These are phyloP conservation scores for Myxozyma sirexii DNA, from an alignment of 805 yeast species.

Conservation along the genomic window DNA sequence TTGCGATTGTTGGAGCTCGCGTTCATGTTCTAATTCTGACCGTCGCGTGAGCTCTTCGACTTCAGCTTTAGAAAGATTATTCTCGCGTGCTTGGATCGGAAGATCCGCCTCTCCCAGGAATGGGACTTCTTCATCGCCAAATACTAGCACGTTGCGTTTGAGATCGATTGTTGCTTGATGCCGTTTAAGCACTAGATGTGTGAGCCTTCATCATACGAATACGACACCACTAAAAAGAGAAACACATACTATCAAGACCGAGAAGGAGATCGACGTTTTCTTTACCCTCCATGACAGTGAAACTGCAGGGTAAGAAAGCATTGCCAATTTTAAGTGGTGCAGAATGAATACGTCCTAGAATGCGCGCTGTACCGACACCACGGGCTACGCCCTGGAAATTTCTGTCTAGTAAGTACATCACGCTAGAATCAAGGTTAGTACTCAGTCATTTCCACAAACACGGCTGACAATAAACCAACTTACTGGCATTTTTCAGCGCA, in stretches of 20 bases:
- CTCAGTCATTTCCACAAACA: too few species aligned
- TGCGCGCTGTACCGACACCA: slow-evolving; percentile 85
- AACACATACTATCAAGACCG: slow-evolving; percentile 66
- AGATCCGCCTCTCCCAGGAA: slow-evolving; percentile 76
- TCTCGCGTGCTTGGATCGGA: slow-evolving; percentile 47
- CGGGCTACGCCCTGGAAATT: slow-evolving; percentile 80
- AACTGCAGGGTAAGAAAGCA: slow-evolving; percentile 64
- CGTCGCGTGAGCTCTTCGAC: slow-evolving; percentile 9
- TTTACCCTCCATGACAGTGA: slow-evolving; percentile 67
- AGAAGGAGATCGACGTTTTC: slow-evolving; percentile 65
- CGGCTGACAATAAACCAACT: not conserved
- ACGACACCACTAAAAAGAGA: not conserved
- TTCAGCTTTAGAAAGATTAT: slow-evolving; percentile 11
- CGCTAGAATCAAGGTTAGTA: too few species aligned
- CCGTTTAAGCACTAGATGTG: slow-evolving; percentile 64
- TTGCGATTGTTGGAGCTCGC: slow-evolving; percentile 2
- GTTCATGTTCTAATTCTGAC: not conserved
- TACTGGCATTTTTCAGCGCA: slow-evolving; percentile 71
- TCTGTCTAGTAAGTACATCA: slow-evolving; percentile 73
- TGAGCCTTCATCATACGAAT: not conserved
- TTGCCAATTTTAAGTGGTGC: slow-evolving; percentile 81
- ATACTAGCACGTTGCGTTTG: slow-evolving; percentile 59
- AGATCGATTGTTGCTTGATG: slow-evolving; percentile 84
- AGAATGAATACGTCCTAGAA: slow-evolving; percentile 83
- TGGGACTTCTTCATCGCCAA: slow-evolving; percentile 72